Conservation (phyloP, 176 grass and related monocot genomes). For the Hordeum vulgare region DNA sequence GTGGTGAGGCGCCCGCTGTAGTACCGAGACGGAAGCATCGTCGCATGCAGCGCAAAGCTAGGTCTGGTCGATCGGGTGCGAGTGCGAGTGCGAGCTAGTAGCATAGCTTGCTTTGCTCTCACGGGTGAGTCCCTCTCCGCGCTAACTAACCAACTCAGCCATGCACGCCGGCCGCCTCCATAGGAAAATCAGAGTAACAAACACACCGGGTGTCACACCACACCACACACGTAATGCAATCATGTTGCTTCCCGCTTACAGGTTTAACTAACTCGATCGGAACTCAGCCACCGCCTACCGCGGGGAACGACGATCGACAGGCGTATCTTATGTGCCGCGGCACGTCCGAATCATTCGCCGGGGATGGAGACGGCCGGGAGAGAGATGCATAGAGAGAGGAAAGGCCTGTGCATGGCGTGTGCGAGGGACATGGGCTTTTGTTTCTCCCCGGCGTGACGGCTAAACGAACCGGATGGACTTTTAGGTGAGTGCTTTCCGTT, state of each 20-base stretch:
- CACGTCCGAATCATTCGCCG: slow-evolving; percentile 23
- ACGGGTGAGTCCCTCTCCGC: slow-evolving; percentile 43
- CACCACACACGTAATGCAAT: slow-evolving; percentile 4
- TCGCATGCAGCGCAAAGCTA: neutral
- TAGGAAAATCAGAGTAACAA: slow-evolving; percentile 17
- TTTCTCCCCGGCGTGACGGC: slow-evolving; percentile 18
- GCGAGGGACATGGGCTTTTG: neutral
- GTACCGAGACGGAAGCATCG: slow-evolving; percentile 14
- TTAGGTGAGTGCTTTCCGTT: slow-evolving; percentile 33
- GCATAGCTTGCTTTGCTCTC: slow-evolving; percentile 33
- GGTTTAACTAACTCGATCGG: slow-evolving; percentile 55
- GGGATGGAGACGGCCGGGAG: neutral
- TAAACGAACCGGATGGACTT: slow-evolving; percentile 43
- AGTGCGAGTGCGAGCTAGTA: neutral
- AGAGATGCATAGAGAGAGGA: neutral
- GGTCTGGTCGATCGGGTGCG: neutral
- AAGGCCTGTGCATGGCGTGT: slow-evolving; percentile 14
- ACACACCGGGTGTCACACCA: slow-evolving; percentile 3
- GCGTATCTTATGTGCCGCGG: neutral
- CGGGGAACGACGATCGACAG: neutral
- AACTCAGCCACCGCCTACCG: slow-evolving; percentile 15
- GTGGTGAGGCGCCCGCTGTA: neutral
- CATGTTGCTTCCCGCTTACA: slow-evolving; percentile 46
- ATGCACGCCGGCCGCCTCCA: neutral
- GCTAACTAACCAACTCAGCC: slow-evolving; percentile 32